phyloP scores from a whole-genome alignment of 2,329 filamentous ascomycete genomes.

The Cercospora sp. region DNA sequence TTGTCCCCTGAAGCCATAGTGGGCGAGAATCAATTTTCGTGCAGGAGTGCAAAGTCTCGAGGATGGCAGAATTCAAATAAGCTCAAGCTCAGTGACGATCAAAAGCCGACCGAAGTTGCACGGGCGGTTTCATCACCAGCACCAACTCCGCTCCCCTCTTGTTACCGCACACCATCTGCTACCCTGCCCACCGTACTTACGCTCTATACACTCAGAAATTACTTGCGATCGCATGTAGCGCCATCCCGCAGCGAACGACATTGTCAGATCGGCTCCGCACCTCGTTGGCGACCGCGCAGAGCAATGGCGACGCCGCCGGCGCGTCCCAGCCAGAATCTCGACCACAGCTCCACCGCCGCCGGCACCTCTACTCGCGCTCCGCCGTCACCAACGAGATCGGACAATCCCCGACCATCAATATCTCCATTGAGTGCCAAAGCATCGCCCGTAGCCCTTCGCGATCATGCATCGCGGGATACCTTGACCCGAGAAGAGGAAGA shows the following conservation, averaged over 20 bases:
- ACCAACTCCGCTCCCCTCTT: slow-evolving; percentile 1
- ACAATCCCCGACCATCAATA: slow-evolving; percentile 34
- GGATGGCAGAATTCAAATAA: not conserved
- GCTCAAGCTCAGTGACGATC: not conserved
- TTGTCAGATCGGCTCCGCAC: not conserved
- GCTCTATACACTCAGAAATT: not conserved
- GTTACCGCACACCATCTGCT: not conserved
- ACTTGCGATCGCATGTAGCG: slow-evolving; percentile 1
- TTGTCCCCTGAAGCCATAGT: not conserved
- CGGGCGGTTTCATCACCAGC: not conserved
- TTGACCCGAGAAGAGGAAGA: not conserved
- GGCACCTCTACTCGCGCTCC: slow-evolving; percentile 8
- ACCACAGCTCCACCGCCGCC: slow-evolving; percentile 6
- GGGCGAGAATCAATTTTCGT: not conserved
- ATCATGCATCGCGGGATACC: slow-evolving; percentile 2
- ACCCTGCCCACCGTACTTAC: not conserved
- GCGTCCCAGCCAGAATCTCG: slow-evolving; percentile 7
- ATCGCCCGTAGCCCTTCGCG: slow-evolving; percentile 32
- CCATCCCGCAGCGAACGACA: not conserved
- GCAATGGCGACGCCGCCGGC: slow-evolving; percentile 4
- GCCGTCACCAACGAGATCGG: slow-evolving; percentile 20
- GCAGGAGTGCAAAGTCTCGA: not conserved
- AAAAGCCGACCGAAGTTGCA: not conserved
- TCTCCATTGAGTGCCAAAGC: slow-evolving; percentile 39
- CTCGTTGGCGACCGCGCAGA: not conserved